Percentiles rank a stretch among this genome's conserved stretches.
Evolutionary conservation across 306 rosid genomes (phyloP).

Genomic region (Trifolium repens): DNA sequence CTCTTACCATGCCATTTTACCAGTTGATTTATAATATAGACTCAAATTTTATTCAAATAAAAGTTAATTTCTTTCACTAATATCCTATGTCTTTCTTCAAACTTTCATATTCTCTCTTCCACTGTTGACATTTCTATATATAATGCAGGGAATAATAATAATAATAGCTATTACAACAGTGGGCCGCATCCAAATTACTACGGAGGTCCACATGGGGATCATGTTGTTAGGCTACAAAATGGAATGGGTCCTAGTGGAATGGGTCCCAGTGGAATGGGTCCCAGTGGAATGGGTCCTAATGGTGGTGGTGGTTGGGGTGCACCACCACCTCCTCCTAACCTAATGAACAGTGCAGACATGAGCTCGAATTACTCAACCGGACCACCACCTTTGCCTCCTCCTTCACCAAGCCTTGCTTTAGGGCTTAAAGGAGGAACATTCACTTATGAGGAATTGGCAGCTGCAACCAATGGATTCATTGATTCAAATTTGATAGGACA

Average conservation of each 20-base stretch:
- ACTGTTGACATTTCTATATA: background rate
- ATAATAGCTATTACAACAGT: constrained; percentile 45
- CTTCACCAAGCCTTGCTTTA: constrained; percentile 61
- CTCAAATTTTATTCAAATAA: background rate
- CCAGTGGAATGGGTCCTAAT: constrained; percentile 41
- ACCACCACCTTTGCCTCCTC: constrained; percentile 71
- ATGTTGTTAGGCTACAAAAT: constrained; percentile 59
- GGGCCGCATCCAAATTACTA: constrained; percentile 51
- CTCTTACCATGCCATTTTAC: background rate
- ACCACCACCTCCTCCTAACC: constrained; percentile 44
- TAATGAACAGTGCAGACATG: constrained; percentile 56
- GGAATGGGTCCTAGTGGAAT: constrained; percentile 41
- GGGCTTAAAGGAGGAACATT: constrained; percentile 78
- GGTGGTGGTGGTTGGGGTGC: constrained; percentile 61
- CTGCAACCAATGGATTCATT: constrained; percentile 66
- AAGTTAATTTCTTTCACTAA: background rate
- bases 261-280: constrained; percentile 40
- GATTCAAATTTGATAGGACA: constrained; percentile 72
- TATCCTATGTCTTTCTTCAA: background rate
- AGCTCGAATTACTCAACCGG: constrained; percentile 52
- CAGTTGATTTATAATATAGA: background rate
- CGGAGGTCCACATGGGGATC: constrained; percentile 50
- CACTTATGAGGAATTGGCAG: constrained; percentile 73
- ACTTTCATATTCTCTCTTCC: background rate
- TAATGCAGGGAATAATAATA: constrained; percentile 42